A percentile compares a stretch with the other conserved stretches of the same genome.
phyloP scores from a whole-genome alignment of 371 early-diverging fungal genomes.

The Actinomortierella ambigua region DNA sequence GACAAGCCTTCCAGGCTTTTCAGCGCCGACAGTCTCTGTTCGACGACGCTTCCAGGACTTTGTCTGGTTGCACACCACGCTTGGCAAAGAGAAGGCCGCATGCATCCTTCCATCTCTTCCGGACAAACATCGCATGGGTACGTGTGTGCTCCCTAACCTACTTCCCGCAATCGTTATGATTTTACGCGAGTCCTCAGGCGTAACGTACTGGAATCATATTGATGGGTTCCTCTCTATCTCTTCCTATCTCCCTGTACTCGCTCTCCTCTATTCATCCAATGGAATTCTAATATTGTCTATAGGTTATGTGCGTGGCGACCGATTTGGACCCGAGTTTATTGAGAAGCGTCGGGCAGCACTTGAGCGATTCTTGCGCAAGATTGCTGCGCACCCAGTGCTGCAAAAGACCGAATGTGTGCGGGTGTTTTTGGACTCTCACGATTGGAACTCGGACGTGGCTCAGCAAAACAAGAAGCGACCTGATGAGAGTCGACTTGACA shows the following conservation, averaged over 20 bases:
- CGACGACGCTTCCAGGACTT: slow-evolving; percentile 94
- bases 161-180: too few species aligned
- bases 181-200: too few species aligned
- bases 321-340: slow-evolving; percentile 90
- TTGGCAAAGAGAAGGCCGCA: slow-evolving; percentile 75
- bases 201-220: background rate
- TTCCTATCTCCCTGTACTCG: too few species aligned
- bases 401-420: slow-evolving; percentile 69
- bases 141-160: too few species aligned
- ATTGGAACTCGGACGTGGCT: slow-evolving; percentile 70
- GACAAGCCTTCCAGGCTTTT: slow-evolving; percentile 63
- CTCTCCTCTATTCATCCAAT: too few species aligned
- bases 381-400: slow-evolving; percentile 89
- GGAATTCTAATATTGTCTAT: slow-evolving; percentile 5
- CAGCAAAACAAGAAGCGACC: slow-evolving; percentile 44
- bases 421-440: slow-evolving; percentile 82
- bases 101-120: slow-evolving; percentile 92
- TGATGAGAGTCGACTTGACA: slow-evolving; percentile 82
- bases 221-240: background rate
- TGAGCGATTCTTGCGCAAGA: slow-evolving; percentile 80
- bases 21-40: slow-evolving; percentile 56
- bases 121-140: slow-evolving; percentile 88
- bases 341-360: slow-evolving; percentile 77
- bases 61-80: slow-evolving; percentile 80
- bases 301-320: slow-evolving; percentile 94